Percentiles rank a stretch among this genome's conserved stretches.
Evolutionary conservation across 331 rosid species (phyloP).

Genomic region (Saraca asoca): DNA sequence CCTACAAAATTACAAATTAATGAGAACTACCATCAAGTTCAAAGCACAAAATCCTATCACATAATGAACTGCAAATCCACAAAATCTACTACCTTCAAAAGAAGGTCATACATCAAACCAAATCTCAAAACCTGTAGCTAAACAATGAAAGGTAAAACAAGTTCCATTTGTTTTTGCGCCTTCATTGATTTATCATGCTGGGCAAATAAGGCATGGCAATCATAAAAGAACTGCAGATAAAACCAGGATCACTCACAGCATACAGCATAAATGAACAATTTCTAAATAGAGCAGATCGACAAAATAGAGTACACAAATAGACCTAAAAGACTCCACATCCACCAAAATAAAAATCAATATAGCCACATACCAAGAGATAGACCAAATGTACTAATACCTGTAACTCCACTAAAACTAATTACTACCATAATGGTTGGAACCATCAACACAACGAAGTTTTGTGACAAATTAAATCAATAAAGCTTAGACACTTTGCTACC

Average conservation of each 20-base stretch:
- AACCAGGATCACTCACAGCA: slow-evolving; percentile 60
- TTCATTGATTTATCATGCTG: slow-evolving; percentile 25
- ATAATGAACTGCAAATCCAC: slow-evolving; percentile 45
- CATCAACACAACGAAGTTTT: too few relatives aligned
- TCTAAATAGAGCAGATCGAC: too few relatives aligned
- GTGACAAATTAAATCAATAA: too few relatives aligned
- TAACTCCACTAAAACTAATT: too few relatives aligned
- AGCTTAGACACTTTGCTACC: too few relatives aligned
- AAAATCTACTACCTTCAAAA: slow-evolving; percentile 46
- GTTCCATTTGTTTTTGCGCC: slow-evolving; percentile 40
- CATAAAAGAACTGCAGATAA: slow-evolving; percentile 12
- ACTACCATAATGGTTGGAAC: too few relatives aligned
- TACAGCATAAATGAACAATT: too few relatives aligned
- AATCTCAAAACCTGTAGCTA: slow-evolving; percentile 35
- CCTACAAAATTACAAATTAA: slow-evolving; percentile 64
- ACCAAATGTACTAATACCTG: too few relatives aligned
- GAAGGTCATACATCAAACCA: slow-evolving; percentile 46
- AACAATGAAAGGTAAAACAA: slow-evolving; percentile 36
- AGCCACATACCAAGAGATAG: too few relatives aligned
- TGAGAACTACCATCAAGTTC: slow-evolving; percentile 37
- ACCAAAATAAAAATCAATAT: too few relatives aligned
- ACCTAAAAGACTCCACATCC: too few relatives aligned
- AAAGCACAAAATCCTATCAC: slow-evolving; percentile 43
- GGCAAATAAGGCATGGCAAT: background rate
- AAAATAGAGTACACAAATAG: too few relatives aligned